Conservation (phyloP, 2,329 filamentous ascomycete genomes). For the Calonectria hongkongensis region DNA sequence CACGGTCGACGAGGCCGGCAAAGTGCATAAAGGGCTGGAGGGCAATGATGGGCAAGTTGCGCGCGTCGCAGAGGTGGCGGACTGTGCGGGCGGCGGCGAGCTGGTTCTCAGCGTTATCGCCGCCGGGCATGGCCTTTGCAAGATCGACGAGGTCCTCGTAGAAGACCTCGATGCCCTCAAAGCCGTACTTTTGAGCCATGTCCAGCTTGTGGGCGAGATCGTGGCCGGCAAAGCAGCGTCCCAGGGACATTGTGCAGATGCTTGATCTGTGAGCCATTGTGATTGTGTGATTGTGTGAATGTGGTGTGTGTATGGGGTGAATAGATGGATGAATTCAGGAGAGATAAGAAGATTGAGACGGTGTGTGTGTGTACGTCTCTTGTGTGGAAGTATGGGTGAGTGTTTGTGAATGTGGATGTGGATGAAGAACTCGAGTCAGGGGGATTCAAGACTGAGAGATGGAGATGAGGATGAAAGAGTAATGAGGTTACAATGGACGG, state of each 20-base stretch:
- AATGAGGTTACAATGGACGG: constrained; percentile 1
- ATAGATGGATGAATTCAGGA: background rate
- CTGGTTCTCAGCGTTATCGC: constrained; percentile 64
- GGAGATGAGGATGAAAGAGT: constrained; percentile 9
- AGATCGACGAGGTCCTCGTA: constrained; percentile 83
- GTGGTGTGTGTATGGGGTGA: background rate
- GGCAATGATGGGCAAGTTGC: constrained; percentile 75
- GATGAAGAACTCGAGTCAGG: constrained; percentile 8
- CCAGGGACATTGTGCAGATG: constrained; percentile 86
- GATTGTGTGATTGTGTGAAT: constrained; percentile 17
- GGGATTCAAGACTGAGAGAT: constrained; percentile 16
- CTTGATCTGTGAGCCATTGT: constrained; percentile 75
- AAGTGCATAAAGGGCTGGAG: constrained; percentile 87
- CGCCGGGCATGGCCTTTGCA: constrained; percentile 67
- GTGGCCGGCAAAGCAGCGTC: constrained; percentile 81
- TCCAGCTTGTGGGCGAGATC: constrained; percentile 79
- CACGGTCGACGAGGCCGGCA: constrained; percentile 81
- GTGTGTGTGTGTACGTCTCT: constrained; percentile 1
- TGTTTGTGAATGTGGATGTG: constrained; percentile 1
- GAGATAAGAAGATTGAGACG: constrained; percentile 3
- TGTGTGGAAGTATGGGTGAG: constrained; percentile 8
- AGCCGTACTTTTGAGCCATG: constrained; percentile 78
- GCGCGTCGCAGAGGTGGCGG: constrained; percentile 72
- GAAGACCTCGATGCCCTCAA: constrained; percentile 84
- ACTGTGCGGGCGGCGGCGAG: constrained; percentile 76